Evolutionary conservation across 2,329 filamentous ascomycete genomes (phyloP), one percentile per base, ranked within the genome.

Genomic region (Cadophora luteo-olivacea): DNA sequence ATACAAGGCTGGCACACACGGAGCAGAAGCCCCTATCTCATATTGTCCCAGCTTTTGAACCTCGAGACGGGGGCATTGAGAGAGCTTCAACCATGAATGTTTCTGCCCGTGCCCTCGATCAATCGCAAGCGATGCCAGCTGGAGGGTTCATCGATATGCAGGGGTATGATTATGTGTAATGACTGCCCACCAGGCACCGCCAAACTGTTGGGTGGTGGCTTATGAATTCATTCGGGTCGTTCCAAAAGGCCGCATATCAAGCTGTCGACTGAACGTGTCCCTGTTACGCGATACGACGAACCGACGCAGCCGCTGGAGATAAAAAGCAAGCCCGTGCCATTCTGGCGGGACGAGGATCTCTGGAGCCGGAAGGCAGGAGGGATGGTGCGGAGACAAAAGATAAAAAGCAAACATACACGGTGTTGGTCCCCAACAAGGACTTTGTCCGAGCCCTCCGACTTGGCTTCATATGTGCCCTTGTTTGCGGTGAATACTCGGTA

Each of bases 301-400:
- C 48, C 64, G 64, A 52, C 24, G 32, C 36, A 66, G 14, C 55
- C 64, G 64, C 64, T 66, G 64, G 14, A 32, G 54, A 65, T 11
- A 61, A 54, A 61, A 61, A 55, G 57, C 33, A 66, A 61, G 64
- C 60, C 48, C 45, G 57, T 66, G 63, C 63, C 54, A 58, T 19
- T 41, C 38, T 29, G 51, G 19, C 64, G 45, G 64, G 51, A 61
- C 22, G 33, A 60, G 36, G 57, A 60, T 60, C 57, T 58, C 33
- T 25, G 64, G 64, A 61, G 32, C 38, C 16, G 12, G 32, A 49
- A 60, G 14, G 12, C 61, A 36, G 41, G 11, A 36, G 60, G 36
- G 52, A 48, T 32, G 52, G 52, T 49, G 63, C 63, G 63, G 52
- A 48, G 63, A 65, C 33, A 48, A 49, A 16, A 58, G 52, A 58